Evolutionary conservation across 495 filamentous ascomycete genomes (phyloP).

Genomic region (Xylaria cubensis): DNA sequence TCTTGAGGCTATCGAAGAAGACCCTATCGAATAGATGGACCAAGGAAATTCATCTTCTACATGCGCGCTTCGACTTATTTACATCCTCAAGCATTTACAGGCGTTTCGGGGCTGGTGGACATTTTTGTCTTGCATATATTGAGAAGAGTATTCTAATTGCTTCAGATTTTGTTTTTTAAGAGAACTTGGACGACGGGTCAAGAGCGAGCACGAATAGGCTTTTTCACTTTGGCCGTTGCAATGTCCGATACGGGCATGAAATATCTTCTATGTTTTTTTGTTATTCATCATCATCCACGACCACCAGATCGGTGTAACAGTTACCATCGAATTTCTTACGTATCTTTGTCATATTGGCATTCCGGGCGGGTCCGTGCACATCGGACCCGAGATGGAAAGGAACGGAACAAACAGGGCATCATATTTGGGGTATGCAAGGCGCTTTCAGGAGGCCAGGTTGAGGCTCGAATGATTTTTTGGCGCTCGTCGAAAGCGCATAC

Average conservation of each 20-base stretch:
- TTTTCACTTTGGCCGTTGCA: slow-evolving; percentile 1
- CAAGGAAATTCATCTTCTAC: neutral
- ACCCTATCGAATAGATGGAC: slow-evolving; percentile 45
- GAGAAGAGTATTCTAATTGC: slow-evolving; percentile 23
- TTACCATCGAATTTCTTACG: slow-evolving; percentile 17
- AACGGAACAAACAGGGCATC: slow-evolving; percentile 12
- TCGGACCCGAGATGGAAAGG: slow-evolving; percentile 16
- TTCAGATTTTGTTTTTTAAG: slow-evolving; percentile 5
- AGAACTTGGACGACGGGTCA: slow-evolving; percentile 6
- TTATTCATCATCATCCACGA: neutral
- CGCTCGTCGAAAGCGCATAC: slow-evolving; percentile 3
- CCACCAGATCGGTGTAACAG: slow-evolving; percentile 21
- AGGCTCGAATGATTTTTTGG: slow-evolving; percentile 21
- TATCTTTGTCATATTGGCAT: slow-evolving; percentile 24
- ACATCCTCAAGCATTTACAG: slow-evolving; percentile 32
- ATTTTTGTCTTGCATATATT: slow-evolving; percentile 25
- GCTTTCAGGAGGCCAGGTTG: slow-evolving; percentile 16
- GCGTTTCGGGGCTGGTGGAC: slow-evolving; percentile 29
- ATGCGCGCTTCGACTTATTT: slow-evolving; percentile 2
- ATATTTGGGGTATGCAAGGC: slow-evolving; percentile 20
- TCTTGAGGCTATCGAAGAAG: slow-evolving; percentile 56
- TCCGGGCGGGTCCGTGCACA: slow-evolving; percentile 16
- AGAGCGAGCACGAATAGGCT: neutral
- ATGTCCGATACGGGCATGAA: slow-evolving; percentile 1
- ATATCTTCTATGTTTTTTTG: slow-evolving; percentile 14